Base-by-base conservation (phyloP, 2,329 filamentous ascomycete genomes). In the Pseudopithomyces maydicus region DNA sequence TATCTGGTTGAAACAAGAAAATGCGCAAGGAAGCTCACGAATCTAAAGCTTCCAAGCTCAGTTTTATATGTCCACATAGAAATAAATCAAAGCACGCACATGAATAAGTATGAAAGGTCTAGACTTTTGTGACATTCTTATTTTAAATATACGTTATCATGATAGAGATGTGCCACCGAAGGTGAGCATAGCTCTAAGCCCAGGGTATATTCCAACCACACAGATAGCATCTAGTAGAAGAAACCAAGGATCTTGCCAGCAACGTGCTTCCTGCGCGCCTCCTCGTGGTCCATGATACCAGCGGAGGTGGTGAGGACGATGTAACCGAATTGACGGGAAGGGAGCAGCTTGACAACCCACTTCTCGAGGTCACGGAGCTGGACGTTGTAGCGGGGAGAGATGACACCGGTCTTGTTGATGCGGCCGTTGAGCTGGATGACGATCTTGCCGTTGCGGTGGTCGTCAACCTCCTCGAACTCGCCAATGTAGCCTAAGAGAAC, bases 251-350 rank as follows among this genome's bases (percentile, higher is more conserved):
- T 91, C 89, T 99, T 99, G 84, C 95, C 95, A 73, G 94, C 89
- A 78, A 98, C 95, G 86, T 99, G 95, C 89, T 98, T 98, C 82
- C 95, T 88, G 79, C 95, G 87, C 72, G 95, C 95, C 89, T 99
- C 95, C 87, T 99, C 95, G 86, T 99, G 95, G 86, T 99, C 95
- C 94, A 99, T 98, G 82, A 99, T 99, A 81, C 95, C 95, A 67
- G 95, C 92, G 61, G 93, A 97, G 83, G 95, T 99, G 81, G 95
- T 99, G 77, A 99, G 90, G 82, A 99, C 92, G 78, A 99, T 92
- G 85, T 92, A 97, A 78, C 95, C 95, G 87, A 99, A 99, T 85
- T 99, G 95, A 97, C 95, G 95, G 70, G 95, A 93, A 71, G 95
- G 95, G 67, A 99, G 88, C 78, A 99, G 90, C 89, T 96, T 96